These are phyloP conservation scores for Spongiforma sp. DNA, from an alignment of 1,284 basidiomycete genomes.

Conservation along the genomic window DNA sequence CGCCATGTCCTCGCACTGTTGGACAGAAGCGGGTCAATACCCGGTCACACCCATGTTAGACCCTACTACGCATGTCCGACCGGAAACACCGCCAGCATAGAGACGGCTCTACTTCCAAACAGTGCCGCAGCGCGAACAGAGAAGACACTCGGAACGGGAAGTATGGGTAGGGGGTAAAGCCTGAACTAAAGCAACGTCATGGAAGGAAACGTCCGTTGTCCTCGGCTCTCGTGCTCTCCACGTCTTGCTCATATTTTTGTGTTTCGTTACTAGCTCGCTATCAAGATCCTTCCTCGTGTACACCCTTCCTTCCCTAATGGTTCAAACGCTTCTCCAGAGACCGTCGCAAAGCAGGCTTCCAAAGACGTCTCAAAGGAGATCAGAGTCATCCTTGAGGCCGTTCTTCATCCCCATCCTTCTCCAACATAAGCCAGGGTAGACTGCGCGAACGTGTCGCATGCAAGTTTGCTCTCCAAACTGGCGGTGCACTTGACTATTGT, in stretches of 20 bases:
- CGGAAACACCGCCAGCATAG: too few species aligned
- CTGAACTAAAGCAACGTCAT: too few species aligned
- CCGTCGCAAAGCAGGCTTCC: slow-evolving; percentile 78
- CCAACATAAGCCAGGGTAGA: slow-evolving; percentile 97
- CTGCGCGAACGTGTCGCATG: slow-evolving; percentile 93
- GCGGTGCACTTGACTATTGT: slow-evolving; percentile 95
- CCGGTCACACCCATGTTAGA: too few species aligned
- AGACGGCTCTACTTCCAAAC: too few species aligned
- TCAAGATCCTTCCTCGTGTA: slow-evolving; percentile 96
- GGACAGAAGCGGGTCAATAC: too few species aligned
- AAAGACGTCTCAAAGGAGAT: slow-evolving; percentile 98
- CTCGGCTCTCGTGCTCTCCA: background rate
- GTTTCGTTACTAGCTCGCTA: slow-evolving; percentile 74
- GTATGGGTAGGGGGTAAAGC: too few species aligned
- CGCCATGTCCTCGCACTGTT: too few species aligned
- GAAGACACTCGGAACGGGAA: too few species aligned
- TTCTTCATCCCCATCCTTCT: slow-evolving; percentile 92
- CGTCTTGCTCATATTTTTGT: slow-evolving; percentile 10
- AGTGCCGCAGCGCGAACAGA: too few species aligned
- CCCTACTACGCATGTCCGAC: too few species aligned
- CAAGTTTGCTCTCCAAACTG: slow-evolving; percentile 98
- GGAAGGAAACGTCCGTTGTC: slow-evolving; percentile 84
- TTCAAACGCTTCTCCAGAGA: slow-evolving; percentile 53
- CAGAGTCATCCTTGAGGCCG: slow-evolving; percentile 94
- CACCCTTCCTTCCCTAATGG: slow-evolving; percentile 56